Evolutionary conservation across 2,329 filamentous ascomycete genomes (phyloP), one percentile per base, ranked within the genome.

Genomic region (Drechslerella coelobrocha): DNA sequence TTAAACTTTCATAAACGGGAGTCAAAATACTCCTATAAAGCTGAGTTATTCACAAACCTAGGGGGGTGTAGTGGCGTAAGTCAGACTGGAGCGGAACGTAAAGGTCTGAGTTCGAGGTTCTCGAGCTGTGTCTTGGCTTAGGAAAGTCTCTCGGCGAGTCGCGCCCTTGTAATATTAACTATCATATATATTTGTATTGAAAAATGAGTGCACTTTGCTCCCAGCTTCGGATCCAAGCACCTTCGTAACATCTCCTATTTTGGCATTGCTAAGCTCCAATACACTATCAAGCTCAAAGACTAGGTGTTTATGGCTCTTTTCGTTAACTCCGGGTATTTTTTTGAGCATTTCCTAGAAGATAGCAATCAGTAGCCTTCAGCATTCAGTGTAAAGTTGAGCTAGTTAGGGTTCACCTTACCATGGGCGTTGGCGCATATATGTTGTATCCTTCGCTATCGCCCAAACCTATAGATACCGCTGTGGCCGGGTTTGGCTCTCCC

Each of bases 401-500:
- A 51, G 61, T 59, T 3, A 72, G 60, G 2, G 80, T 78, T n/a
- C 78, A 78, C 17, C 62, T 55, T 37, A 68, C 62, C 50, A 51
- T 61, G 7, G 63, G 56, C 17, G 51, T 23, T 14, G 48, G 41
- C 8, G 63, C 50, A 75, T 75, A 63, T 39, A 66, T 31, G 45
- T 72, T 76, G 26, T 61, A 69, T 34, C 73, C 78, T 73, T 83
- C 81, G 23, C 84, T 84, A 2, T 83, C 80, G 74, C 90, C 87
- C 0, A 99, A 81, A 0, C 94, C 94, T 1, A 92, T 85, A 68
- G 89, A 86, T 6, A 96, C 92, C 0, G 94, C 94, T 2, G 86
- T 87, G 34, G 96, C 84, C 0, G 94, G 94, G 78, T 99, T 92
- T 0, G 94, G 94, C 79, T 99, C 94, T 2, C 88, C 83, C 75